phyloP scores from a whole-genome alignment of 2,329 filamentous ascomycete genomes.

The Zalaria sp. region DNA sequence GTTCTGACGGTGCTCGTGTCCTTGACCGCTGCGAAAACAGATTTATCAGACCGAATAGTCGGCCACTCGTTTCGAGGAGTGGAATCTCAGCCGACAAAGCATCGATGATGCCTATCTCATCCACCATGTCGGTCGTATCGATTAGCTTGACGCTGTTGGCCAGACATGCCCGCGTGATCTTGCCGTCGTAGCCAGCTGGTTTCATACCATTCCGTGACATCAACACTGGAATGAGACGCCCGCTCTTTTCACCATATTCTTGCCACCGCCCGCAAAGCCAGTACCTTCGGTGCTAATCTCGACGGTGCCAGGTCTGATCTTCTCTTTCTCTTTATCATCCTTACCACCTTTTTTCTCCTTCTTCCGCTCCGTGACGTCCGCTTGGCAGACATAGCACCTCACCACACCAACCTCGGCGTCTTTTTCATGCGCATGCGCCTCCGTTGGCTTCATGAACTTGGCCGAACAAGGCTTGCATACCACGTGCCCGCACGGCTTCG shows the following conservation, averaged over 20 bases:
- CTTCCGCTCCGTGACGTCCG: conserved; percentile 44
- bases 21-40: no score
- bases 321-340: conserved; percentile 35
- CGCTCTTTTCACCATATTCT: conserved; percentile 64
- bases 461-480: conserved; percentile 73
- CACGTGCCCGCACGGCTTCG: conserved; percentile 84
- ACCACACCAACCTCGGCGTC: conserved; percentile 39
- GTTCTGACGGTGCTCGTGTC: no score
- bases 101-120: no score
- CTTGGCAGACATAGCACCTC: conserved; percentile 77
- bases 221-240: conserved; percentile 75
- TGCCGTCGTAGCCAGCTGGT: no score
- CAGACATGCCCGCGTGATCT: no score
- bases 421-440: conserved; percentile 43
- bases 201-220: no score
- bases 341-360: conserved; percentile 14
- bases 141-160: no score
- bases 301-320: conserved; percentile 57
- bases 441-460: conserved; percentile 60
- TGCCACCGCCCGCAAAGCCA: conserved; percentile 79
- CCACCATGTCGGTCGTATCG: no score
- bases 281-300: conserved; percentile 77
- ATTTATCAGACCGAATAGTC: no score
- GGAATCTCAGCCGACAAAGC: no score
- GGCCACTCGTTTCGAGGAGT: no score